Percentiles rank a stretch among this genome's conserved stretches.
Evolutionary conservation across 2,329 filamentous ascomycete genomes (phyloP).

Genomic region (Elsinoe australis): DNA sequence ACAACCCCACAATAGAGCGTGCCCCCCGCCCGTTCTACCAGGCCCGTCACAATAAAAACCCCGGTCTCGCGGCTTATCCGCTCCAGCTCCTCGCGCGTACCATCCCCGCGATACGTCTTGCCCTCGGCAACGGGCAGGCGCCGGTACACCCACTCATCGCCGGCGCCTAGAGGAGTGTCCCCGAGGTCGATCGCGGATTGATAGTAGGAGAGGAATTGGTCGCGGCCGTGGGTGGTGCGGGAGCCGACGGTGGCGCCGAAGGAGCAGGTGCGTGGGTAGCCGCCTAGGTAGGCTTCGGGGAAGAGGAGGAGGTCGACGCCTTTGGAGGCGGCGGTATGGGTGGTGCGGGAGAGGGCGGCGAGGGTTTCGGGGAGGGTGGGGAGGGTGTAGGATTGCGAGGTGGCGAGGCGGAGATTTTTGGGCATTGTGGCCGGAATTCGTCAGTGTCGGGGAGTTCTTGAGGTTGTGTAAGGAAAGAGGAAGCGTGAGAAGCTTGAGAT

Average conservation of each 20-base stretch:
- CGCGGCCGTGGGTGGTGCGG: constrained; percentile 60
- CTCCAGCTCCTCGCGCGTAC: constrained; percentile 74
- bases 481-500: neutral
- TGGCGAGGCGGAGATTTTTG: constrained; percentile 39
- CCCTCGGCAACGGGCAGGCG: constrained; percentile 47
- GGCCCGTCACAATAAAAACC: constrained; percentile 71
- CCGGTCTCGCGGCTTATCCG: constrained; percentile 65
- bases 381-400: constrained; percentile 43
- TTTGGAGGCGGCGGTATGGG: constrained; percentile 53
- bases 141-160: constrained; percentile 61
- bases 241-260: constrained; percentile 71
- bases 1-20: constrained; percentile 77
- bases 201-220: constrained; percentile 78
- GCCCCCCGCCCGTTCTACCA: constrained; percentile 72
- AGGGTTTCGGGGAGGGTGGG: constrained; percentile 53
- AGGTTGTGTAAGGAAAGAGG: neutral
- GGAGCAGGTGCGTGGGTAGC: constrained; percentile 73
- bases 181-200: constrained; percentile 72
- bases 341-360: constrained; percentile 54
- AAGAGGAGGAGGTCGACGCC: constrained; percentile 69
- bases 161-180: constrained; percentile 64
- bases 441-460: neutral
- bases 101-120: constrained; percentile 54
- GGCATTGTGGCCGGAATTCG: constrained; percentile 30
- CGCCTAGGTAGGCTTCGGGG: constrained; percentile 85